Evolutionary conservation across 2,329 filamentous ascomycete species (phyloP), one percentile per base, ranked within the genome.

Genomic region (Aspergillus clavatus): DNA sequence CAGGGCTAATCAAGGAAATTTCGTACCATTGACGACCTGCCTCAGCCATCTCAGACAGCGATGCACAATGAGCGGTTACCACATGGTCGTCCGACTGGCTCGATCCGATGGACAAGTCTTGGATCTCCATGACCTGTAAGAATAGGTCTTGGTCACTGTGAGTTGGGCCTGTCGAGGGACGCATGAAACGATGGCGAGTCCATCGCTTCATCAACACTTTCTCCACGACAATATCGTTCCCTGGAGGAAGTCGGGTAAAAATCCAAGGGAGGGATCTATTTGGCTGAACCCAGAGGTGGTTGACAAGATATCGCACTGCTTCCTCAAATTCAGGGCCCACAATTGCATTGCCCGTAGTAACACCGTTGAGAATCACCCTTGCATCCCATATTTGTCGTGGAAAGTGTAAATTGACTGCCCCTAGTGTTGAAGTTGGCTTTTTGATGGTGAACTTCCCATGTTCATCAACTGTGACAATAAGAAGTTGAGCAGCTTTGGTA

Each of bases 331-430:
- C 57, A 0, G 46, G 43, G 7, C 61, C 53, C 19, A 47, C 42
- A 16, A 54, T 54, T 4, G 46, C 39, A 5, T 44, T 29, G 50
- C 62, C 60, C 18, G 60, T 51, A 22, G 56, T 47, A 11, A 44
- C 43, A 1, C 68, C 64, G 29, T 47, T 57, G 12, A 72, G 36
- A 14, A 57, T 50, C 1, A 62, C 54, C 12, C 59, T 60, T 22
- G 67, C 61, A 58, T 73, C 71, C 70, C 70, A 73, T 12, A 60
- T 60, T 7, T 61, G 55, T 1, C 48, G 51, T 3, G 70, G 70
- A 38, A 65, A 69, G 40, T 71, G 70, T 3, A 72, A 38, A 46
- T 66, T 66, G 7, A 70, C 61, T 3, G 56, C 55, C 3, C 67
- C 68, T 3, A 72, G 54, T 2, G 47, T 48, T 12, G 47, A 40